Conservation (phyloP, 257 asterid genomes). For the Primulina tabacum region DNA sequence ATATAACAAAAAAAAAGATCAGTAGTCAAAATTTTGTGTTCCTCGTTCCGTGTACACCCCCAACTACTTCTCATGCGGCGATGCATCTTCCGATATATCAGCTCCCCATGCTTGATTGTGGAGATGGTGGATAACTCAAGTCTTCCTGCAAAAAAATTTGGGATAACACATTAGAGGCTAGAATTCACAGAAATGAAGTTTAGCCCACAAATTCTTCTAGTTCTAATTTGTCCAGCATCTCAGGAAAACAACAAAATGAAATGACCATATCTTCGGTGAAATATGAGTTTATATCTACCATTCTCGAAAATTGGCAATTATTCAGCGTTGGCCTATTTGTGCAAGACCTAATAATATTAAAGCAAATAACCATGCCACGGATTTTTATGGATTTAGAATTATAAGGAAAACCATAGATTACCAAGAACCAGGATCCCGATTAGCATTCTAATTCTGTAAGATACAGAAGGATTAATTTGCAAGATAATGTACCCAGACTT, state of each 20-base stretch:
- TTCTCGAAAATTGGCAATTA: neutral
- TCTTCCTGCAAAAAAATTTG: conserved; percentile 51
- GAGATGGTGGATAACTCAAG: conserved; percentile 41
- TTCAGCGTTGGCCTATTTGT: neutral
- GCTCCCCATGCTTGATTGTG: conserved; percentile 55
- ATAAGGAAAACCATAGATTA: neutral
- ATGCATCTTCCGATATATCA: conserved; percentile 12
- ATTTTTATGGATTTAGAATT: neutral
- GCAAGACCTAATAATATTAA: neutral
- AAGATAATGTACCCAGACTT: conserved; percentile 28
- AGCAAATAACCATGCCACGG: neutral
- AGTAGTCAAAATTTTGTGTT: conserved; percentile 12
- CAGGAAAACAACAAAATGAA: neutral
- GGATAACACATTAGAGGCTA: neutral
- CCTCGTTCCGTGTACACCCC: conserved; percentile 14
- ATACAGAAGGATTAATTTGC: neutral
- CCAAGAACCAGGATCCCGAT: neutral
- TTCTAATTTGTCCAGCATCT: neutral
- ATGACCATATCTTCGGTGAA: neutral
- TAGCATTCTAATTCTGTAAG: neutral
- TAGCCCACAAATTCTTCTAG: neutral
- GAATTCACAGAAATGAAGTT: neutral
- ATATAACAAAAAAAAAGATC: neutral
- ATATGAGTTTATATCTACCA: neutral
- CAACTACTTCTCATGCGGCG: conserved; percentile 17